Conservation (phyloP, 805 yeast species). For the Cyberlindnera meyerae region DNA sequence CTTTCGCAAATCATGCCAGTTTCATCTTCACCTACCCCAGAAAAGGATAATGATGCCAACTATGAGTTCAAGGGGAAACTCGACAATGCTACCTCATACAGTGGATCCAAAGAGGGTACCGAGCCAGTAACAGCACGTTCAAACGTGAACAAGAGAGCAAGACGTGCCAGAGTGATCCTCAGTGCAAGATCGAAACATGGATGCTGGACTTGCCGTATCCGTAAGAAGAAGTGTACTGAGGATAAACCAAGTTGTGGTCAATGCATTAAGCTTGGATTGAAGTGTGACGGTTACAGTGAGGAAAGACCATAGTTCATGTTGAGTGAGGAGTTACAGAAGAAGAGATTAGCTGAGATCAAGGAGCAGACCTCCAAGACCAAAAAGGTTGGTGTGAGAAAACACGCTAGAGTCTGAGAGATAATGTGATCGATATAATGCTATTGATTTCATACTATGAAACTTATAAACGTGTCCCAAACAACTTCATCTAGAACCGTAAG, state of each 20-base stretch:
- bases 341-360: conserved; percentile 48
- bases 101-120: too few relatives aligned
- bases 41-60: too few relatives aligned
- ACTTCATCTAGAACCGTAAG: not conserved
- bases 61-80: too few relatives aligned
- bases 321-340: conserved; percentile 35
- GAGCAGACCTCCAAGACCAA: conserved; percentile 38
- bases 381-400: conserved; percentile 31
- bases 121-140: not conserved
- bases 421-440: too few relatives aligned
- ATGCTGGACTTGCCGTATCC: conserved; percentile 74
- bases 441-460: too few relatives aligned
- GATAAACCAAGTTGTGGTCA: conserved; percentile 56
- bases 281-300: conserved; percentile 51
- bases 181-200: conserved; percentile 50
- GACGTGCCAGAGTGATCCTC: conserved; percentile 5
- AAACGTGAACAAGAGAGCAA: conserved; percentile 1
- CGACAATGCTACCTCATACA: too few relatives aligned
- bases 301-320: conserved; percentile 53
- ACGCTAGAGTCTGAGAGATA: too few relatives aligned
- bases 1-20: conserved; percentile 1
- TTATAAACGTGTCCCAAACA: too few relatives aligned
- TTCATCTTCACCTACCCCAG: too few relatives aligned
- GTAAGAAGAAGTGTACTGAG: conserved; percentile 71
- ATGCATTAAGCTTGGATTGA: conserved; percentile 50